These are phyloP conservation scores for Malassezia vespertilionis DNA, from an alignment of 1,284 basidiomycete genomes.

Conservation along the genomic window DNA sequence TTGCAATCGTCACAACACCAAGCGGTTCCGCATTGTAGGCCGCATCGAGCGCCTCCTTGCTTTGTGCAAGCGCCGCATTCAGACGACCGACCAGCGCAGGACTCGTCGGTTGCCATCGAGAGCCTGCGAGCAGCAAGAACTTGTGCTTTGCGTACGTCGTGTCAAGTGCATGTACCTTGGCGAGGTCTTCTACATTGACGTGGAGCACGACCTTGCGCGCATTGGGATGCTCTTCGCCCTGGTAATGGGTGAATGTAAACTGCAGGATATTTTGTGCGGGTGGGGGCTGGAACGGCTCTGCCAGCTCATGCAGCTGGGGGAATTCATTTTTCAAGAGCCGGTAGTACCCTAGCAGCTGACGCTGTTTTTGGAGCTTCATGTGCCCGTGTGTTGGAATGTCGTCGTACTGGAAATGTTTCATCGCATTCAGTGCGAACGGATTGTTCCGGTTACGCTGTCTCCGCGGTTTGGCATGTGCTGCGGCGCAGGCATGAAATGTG, in stretches of 20 bases:
- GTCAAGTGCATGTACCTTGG: conserved; percentile 21
- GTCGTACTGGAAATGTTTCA: conserved; percentile 39
- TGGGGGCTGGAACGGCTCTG: conserved; percentile 40
- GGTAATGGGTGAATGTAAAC: conserved; percentile 47
- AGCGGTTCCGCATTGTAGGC: neutral
- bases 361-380: conserved; percentile 25
- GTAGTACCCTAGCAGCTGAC: conserved; percentile 33
- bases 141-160: conserved; percentile 40
- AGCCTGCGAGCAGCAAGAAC: conserved; percentile 48
- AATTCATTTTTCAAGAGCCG: conserved; percentile 37
- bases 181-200: conserved; percentile 33
- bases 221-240: conserved; percentile 47
- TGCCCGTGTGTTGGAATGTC: conserved; percentile 44
- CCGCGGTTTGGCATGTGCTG: conserved; percentile 24
- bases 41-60: neutral
- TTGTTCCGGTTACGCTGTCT: conserved; percentile 22
- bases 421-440: conserved; percentile 28
- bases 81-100: neutral
- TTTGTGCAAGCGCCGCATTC: conserved; percentile 7
- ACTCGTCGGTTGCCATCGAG: conserved; percentile 22
- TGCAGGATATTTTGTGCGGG: conserved; percentile 19
- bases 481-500: conserved; percentile 1
- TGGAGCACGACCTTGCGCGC: conserved; percentile 46
- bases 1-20: conserved; percentile 45
- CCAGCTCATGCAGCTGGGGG: conserved; percentile 38